A percentile compares a stretch with the other conserved stretches of the same genome.
Evolutionary conservation across 169 alveolate species (phyloP).

Genomic region (Plasmodium yoelii): DNA sequence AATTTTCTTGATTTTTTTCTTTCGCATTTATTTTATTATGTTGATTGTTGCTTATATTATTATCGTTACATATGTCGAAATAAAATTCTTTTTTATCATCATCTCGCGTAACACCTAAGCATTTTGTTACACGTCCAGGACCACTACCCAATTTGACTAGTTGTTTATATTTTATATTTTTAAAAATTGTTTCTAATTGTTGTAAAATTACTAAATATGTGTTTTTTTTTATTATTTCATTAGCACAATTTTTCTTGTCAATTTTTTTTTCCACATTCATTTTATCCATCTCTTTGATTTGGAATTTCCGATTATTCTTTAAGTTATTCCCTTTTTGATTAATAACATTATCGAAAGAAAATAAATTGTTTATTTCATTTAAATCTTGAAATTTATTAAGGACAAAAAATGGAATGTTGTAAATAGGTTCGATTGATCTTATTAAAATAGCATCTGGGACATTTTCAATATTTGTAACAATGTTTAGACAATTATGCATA

Average conservation of each 20-base stretch:
- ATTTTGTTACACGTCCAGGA: constrained; percentile 79
- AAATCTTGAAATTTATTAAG: constrained; percentile 21
- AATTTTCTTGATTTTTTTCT: not conserved
- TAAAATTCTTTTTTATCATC: constrained; percentile 42
- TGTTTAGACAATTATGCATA: constrained; percentile 73
- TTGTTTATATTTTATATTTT: constrained; percentile 38
- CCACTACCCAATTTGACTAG: constrained; percentile 67
- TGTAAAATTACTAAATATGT: constrained; percentile 13
- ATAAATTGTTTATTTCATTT: no score
- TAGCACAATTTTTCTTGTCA: not conserved
- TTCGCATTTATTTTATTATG: not conserved
- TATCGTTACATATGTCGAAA: not conserved
- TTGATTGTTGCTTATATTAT: not conserved
- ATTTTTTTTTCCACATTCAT: not conserved
- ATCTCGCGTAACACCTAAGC: constrained; percentile 49
- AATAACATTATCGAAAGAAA: no score
- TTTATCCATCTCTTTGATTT: not conserved
- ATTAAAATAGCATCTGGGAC: constrained; percentile 78
- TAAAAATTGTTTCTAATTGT: constrained; percentile 2
- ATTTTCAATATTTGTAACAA: constrained; percentile 69
- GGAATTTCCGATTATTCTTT: not conserved
- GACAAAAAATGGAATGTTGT: constrained; percentile 3
- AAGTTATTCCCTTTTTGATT: no score
- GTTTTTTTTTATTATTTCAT: not conserved
- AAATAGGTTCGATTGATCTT: constrained; percentile 76